These are phyloP conservation scores for Coemansia sp. DNA, from an alignment of 192 early-diverging fungal species.

Conservation along the genomic window DNA sequence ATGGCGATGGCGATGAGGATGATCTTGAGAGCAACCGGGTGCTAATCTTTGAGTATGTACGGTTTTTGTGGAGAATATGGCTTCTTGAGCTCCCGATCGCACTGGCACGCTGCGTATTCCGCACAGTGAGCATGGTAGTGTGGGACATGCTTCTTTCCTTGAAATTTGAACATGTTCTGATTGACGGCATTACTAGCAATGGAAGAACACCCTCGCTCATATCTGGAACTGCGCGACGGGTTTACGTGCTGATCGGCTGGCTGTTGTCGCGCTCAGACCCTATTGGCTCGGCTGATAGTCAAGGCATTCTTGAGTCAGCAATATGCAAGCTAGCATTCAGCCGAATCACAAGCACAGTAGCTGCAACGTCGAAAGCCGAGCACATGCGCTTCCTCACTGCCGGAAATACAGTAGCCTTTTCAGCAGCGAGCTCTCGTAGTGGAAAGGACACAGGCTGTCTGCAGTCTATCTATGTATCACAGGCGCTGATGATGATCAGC, in stretches of 20 bases:
- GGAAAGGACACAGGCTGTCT: not conserved
- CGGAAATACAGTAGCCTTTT: not conserved
- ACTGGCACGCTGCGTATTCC: conserved; percentile 8
- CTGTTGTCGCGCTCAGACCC: conserved; percentile 23
- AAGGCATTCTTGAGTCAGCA: conserved; percentile 13
- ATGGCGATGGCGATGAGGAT: not conserved
- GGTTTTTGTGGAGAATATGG: conserved; percentile 35
- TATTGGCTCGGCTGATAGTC: not conserved
- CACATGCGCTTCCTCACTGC: not conserved
- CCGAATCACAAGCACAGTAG: conserved; percentile 9
- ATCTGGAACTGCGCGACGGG: not conserved
- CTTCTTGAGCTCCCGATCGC: conserved; percentile 14
- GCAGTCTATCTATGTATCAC: conserved; percentile 17
- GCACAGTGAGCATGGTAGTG: conserved; percentile 10
- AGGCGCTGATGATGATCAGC: conserved; percentile 21
- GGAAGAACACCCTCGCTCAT: not conserved
- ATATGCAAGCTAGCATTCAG: conserved; percentile 32
- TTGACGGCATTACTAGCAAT: not conserved
- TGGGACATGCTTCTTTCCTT: conserved; percentile 31
- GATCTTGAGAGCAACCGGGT: not conserved
- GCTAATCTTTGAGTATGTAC: conserved; percentile 28
- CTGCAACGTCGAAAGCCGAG: not conserved
- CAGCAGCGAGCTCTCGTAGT: not conserved
- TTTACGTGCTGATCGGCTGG: conserved; percentile 25
- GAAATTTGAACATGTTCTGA: not conserved